Conservation (phyloP, 257 asterid genomes). For the Solanum tarapatanum region DNA sequence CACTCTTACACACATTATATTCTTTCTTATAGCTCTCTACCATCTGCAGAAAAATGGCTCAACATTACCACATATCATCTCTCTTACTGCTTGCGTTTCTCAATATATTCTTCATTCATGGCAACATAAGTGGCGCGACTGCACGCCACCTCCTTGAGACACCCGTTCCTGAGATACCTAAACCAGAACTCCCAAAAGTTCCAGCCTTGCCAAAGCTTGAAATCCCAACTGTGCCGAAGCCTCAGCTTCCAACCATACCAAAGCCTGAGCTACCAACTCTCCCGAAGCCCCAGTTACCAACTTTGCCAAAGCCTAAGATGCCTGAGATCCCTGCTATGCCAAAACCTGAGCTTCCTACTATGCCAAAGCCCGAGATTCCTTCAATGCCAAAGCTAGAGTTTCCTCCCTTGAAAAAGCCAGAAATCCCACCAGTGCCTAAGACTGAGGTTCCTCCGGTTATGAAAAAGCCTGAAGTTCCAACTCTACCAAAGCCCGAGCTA, state of each 20-base stretch:
- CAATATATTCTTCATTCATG: background rate
- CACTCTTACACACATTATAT: background rate
- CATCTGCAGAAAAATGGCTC: background rate
- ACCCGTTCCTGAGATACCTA: background rate
- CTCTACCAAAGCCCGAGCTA: background rate
- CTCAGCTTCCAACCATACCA: background rate
- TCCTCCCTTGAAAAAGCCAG: background rate
- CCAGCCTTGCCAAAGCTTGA: background rate
- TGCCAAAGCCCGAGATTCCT: constrained; percentile 9
- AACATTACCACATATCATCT: background rate
- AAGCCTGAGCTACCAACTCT: background rate
- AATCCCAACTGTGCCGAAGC: background rate
- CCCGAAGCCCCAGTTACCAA: background rate
- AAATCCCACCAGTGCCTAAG: background rate
- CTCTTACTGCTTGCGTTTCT: background rate
- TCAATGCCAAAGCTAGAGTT: background rate
- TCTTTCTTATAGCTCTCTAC: background rate
- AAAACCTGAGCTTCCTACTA: constrained; percentile 3
- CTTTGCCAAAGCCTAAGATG: constrained; percentile 6
- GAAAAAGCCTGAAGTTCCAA: constrained; percentile 6
- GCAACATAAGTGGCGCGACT: background rate
- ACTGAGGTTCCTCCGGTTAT: background rate
- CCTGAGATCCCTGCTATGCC: constrained; percentile 7
- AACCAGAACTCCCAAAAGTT: background rate
- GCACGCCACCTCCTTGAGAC: background rate